Percentiles rank a stretch among this genome's conserved stretches.
These are phyloP conservation scores for Ustilago crameri DNA, from an alignment of 1,284 basidiomycete genomes.

Conservation along the genomic window DNA sequence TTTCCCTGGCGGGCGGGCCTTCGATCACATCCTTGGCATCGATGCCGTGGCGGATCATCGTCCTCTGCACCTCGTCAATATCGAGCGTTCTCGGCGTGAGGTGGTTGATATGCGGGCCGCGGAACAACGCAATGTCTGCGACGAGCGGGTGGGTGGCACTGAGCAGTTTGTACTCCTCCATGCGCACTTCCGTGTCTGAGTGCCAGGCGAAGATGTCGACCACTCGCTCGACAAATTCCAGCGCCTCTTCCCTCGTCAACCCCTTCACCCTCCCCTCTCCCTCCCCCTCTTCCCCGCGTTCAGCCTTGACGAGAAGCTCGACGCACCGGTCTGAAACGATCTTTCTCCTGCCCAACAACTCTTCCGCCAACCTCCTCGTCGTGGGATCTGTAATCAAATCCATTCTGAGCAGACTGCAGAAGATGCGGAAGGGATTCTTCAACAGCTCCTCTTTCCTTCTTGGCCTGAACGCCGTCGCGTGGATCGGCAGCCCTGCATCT, in stretches of 20 bases:
- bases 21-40: constrained; percentile 69
- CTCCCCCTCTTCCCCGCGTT: constrained; percentile 47
- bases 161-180: constrained; percentile 65
- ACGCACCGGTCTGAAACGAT: constrained; percentile 68
- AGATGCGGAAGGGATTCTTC: constrained; percentile 70
- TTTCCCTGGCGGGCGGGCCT: constrained; percentile 68
- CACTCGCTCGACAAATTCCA: constrained; percentile 66
- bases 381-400: constrained; percentile 65
- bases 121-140: constrained; percentile 70
- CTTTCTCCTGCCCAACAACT: constrained; percentile 62
- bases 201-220: constrained; percentile 70
- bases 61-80: constrained; percentile 69
- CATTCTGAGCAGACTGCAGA: constrained; percentile 69
- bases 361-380: constrained; percentile 60
- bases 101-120: constrained; percentile 71
- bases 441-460: constrained; percentile 59
- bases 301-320: constrained; percentile 64
- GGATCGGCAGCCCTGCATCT: constrained; percentile 69
- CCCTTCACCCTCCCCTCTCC: constrained; percentile 16
- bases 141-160: constrained; percentile 67
- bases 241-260: constrained; percentile 8
- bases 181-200: constrained; percentile 65
- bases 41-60: constrained; percentile 68
- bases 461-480: constrained; percentile 70
- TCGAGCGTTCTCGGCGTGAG: constrained; percentile 70